phyloP scores from a whole-genome alignment of 257 asterid species.

The Scutellaria minor region DNA sequence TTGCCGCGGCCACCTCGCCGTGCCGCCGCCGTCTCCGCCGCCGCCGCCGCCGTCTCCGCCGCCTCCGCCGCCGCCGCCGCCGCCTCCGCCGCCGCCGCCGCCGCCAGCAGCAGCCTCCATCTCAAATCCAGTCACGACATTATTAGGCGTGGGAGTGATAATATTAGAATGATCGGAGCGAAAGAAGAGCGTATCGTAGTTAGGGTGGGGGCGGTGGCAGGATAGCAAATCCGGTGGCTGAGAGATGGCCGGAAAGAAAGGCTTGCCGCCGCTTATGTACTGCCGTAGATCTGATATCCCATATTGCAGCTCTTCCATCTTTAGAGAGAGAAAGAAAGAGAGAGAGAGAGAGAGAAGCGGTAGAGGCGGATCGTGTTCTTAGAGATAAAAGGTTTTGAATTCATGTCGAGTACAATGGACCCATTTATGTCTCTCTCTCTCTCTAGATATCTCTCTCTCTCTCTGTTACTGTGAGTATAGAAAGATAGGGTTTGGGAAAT shows the following conservation, averaged over 20 bases:
- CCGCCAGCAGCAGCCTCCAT: slow-evolving; percentile 37
- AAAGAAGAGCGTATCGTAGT: slow-evolving; percentile 56
- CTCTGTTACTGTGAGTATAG: background rate
- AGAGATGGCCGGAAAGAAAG: slow-evolving; percentile 46
- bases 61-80: too few species aligned
- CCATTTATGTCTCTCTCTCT: slow-evolving; percentile 37
- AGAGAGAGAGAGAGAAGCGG: slow-evolving; percentile 47
- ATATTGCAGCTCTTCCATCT: slow-evolving; percentile 67
- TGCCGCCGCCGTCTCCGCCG: slow-evolving; percentile 47
- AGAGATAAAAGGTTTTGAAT: slow-evolving; percentile 44
- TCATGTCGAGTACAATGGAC: slow-evolving; percentile 47
- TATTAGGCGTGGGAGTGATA: background rate
- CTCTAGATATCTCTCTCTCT: slow-evolving; percentile 8
- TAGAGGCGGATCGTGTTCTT: slow-evolving; percentile 78
- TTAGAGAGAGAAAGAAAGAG: slow-evolving; percentile 18
- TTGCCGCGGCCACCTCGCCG: slow-evolving; percentile 91
- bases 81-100: slow-evolving; percentile 60
- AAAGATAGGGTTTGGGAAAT: slow-evolving; percentile 30
- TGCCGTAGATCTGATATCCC: slow-evolving; percentile 70
- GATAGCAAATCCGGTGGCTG: slow-evolving; percentile 49
- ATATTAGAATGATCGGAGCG: slow-evolving; percentile 38
- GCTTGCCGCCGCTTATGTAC: slow-evolving; percentile 57
- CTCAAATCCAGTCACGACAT: slow-evolving; percentile 38
- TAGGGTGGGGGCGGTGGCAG: slow-evolving; percentile 45
- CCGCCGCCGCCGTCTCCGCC: too few species aligned